These are phyloP conservation scores for Glonium stellatum DNA, from an alignment of 495 filamentous ascomycete species.

Conservation along the genomic window DNA sequence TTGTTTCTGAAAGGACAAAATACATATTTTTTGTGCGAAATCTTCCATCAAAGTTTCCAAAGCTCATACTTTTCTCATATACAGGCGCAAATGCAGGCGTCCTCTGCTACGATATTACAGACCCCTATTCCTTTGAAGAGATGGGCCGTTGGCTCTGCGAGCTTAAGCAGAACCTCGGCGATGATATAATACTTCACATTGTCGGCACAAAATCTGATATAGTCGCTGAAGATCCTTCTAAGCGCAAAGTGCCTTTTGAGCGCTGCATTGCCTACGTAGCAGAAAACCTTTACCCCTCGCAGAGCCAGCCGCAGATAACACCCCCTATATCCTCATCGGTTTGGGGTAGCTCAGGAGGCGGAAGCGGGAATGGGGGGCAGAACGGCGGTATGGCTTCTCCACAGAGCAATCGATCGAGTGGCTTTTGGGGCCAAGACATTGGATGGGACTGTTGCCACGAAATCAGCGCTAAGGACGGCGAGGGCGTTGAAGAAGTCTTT, in stretches of 20 bases:
- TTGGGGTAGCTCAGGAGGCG: slow-evolving; percentile 2
- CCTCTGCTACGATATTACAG: slow-evolving; percentile 90
- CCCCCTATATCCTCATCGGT: slow-evolving; percentile 4
- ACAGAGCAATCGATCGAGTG: slow-evolving; percentile 69
- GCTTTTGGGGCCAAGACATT: slow-evolving; percentile 86
- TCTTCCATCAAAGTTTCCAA: background rate
- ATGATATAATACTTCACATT: slow-evolving; percentile 85
- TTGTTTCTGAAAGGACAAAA: background rate
- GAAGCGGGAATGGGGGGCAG: slow-evolving; percentile 4
- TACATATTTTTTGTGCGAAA: background rate
- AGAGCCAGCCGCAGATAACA: background rate
- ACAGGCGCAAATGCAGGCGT: slow-evolving; percentile 90
- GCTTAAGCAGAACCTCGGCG: slow-evolving; percentile 58
- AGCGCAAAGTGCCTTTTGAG: slow-evolving; percentile 83
- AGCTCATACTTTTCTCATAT: slow-evolving; percentile 13
- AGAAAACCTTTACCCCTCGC: slow-evolving; percentile 68
- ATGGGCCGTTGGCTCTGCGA: slow-evolving; percentile 91
- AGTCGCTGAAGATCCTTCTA: slow-evolving; percentile 68
- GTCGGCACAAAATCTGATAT: slow-evolving; percentile 94
- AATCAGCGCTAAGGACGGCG: slow-evolving; percentile 87
- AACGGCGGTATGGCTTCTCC: slow-evolving; percentile 44
- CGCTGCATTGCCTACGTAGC: slow-evolving; percentile 90
- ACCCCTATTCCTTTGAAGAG: slow-evolving; percentile 76
- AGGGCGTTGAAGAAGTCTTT: slow-evolving; percentile 97
- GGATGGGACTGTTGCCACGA: slow-evolving; percentile 97